These are phyloP conservation scores for Aspergillus indologenus DNA, from an alignment of 495 filamentous ascomycete genomes.

Conservation along the genomic window DNA sequence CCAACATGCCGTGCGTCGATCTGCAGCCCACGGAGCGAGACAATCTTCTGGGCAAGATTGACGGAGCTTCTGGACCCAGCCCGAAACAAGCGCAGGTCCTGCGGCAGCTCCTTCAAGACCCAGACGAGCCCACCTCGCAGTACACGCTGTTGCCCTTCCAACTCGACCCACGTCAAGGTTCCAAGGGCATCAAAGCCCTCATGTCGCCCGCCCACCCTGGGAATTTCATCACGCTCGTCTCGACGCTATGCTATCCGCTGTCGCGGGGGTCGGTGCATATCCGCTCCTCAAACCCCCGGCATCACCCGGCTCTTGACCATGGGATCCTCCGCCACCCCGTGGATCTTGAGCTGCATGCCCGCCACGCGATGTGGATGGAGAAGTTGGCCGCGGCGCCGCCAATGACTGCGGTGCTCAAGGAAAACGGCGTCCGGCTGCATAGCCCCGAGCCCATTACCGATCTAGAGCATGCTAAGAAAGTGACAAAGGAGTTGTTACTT, in stretches of 20 bases:
- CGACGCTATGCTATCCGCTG: constrained; percentile 44
- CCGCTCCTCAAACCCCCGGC: constrained; percentile 24
- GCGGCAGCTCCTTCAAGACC: constrained; percentile 6
- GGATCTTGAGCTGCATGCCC: constrained; percentile 46
- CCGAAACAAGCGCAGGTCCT: constrained; percentile 10
- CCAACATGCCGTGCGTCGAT: constrained; percentile 20
- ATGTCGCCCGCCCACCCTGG: no score
- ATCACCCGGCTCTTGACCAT: constrained; percentile 43
- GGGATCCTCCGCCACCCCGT: constrained; percentile 42
- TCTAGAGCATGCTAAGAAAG: no score
- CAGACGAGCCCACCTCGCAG: no score
- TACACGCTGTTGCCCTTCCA: no score
- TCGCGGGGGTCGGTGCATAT: constrained; percentile 56
- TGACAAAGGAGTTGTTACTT: no score
- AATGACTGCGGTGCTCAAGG: no score
- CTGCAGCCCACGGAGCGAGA: constrained; percentile 4
- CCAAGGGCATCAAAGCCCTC: no score
- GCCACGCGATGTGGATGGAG: constrained; percentile 44
- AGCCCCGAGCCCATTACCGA: no score
- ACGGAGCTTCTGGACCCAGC: background rate
- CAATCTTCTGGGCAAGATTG: background rate
- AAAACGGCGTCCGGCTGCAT: no score
- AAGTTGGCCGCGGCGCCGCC: constrained; percentile 3
- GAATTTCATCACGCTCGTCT: constrained; percentile 39
- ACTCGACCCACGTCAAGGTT: no score